Conservation (phyloP, 129 eudicot species). For the Flaveria trinervia region DNA sequence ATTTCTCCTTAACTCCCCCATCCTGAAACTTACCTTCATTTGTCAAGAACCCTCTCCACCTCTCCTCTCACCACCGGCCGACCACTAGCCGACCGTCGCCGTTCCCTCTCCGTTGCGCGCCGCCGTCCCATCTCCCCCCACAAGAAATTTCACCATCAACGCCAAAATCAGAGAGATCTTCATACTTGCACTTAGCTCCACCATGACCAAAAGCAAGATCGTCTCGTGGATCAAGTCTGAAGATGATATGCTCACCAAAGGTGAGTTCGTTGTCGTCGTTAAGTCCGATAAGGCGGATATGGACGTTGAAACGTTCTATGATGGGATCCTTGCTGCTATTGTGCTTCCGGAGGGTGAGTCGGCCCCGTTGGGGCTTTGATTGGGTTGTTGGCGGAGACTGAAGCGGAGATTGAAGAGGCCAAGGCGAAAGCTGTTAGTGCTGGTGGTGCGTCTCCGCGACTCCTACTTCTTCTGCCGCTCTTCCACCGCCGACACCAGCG, state of each 20-base stretch:
- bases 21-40: too few relatives aligned
- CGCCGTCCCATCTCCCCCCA: conserved; percentile 18
- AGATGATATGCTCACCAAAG: conserved; percentile 74
- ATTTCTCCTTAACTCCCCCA: too few relatives aligned
- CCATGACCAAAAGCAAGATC: conserved; percentile 95
- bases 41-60: too few relatives aligned
- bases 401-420: conserved; percentile 71
- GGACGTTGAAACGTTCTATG: conserved; percentile 93
- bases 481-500: not conserved
- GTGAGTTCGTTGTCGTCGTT: conserved; percentile 82
- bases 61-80: too few relatives aligned
- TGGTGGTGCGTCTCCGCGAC: conserved; percentile 26
- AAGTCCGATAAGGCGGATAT: conserved; percentile 95
- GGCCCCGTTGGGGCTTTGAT: conserved; percentile 87
- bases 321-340: conserved; percentile 75
- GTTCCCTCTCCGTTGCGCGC: too few relatives aligned
- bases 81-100: too few relatives aligned
- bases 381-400: conserved; percentile 75
- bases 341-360: conserved; percentile 80
- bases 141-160: conserved; percentile 28
- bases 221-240: conserved; percentile 85
- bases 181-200: conserved; percentile 96
- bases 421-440: conserved; percentile 54
- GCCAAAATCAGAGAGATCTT: conserved; percentile 91
- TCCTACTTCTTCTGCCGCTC: conserved; percentile 34